phyloP scores from a whole-genome alignment of 768 basidiomycete genomes.

The Xerocomellus intermedius region DNA sequence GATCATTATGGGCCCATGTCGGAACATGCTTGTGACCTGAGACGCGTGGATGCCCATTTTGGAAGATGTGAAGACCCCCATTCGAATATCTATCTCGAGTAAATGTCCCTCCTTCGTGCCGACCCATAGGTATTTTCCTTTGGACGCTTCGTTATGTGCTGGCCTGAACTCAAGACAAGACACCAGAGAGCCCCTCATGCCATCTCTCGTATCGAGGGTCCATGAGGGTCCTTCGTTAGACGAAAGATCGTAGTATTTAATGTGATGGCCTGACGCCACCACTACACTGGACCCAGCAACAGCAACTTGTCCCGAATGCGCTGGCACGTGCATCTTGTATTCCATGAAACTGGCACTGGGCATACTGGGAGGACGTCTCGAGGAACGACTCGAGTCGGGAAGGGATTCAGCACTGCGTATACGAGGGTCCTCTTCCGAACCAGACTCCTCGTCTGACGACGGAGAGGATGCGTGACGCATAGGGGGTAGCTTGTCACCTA shows the following conservation, averaged over 20 bases:
- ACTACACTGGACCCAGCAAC: slow-evolving; percentile 59
- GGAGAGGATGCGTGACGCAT: slow-evolving; percentile 46
- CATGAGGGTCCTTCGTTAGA: slow-evolving; percentile 44
- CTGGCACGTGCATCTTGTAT: slow-evolving; percentile 51
- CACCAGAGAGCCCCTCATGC: slow-evolving; percentile 66
- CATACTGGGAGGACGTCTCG: slow-evolving; percentile 47
- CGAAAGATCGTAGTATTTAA: slow-evolving; percentile 63
- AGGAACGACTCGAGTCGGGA: slow-evolving; percentile 69
- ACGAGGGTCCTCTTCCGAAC: slow-evolving; percentile 57
- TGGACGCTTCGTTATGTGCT: slow-evolving; percentile 40
- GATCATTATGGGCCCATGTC: slow-evolving; percentile 69
- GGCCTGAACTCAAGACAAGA: slow-evolving; percentile 79
- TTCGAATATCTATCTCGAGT: slow-evolving; percentile 74
- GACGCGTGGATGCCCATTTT: slow-evolving; percentile 65
- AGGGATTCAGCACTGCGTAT: slow-evolving; percentile 49
- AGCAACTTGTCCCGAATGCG: slow-evolving; percentile 53
- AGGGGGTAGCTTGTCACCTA: slow-evolving; percentile 69
- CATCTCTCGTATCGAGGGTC: slow-evolving; percentile 61
- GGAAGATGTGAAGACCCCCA: slow-evolving; percentile 52
- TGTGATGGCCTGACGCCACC: slow-evolving; percentile 54
- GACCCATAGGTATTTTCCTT: slow-evolving; percentile 72
- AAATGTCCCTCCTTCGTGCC: slow-evolving; percentile 91
- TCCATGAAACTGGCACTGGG: slow-evolving; percentile 37
- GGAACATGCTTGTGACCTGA: slow-evolving; percentile 69
- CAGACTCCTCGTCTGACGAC: slow-evolving; percentile 52